Evolutionary conservation across 306 rosid genomes (phyloP).

Genomic region (Spatholobus suberectus): DNA sequence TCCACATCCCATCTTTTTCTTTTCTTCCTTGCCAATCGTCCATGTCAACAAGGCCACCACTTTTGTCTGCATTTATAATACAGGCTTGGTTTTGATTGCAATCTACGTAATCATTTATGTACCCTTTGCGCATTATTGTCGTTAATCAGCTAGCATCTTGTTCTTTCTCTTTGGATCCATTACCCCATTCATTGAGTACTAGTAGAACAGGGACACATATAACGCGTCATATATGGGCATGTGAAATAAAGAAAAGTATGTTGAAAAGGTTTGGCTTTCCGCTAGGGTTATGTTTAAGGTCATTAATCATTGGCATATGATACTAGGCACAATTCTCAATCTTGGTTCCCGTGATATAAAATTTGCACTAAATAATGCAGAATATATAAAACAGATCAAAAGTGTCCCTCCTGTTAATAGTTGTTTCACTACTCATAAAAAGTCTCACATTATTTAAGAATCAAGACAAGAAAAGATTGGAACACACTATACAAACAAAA

Average conservation of each 20-base stretch:
- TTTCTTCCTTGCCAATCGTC: constrained; percentile 49
- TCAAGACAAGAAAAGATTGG: no score
- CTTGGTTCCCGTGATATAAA: background rate
- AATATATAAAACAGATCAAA: background rate
- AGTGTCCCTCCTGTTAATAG: background rate
- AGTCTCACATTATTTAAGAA: no score
- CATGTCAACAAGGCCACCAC: constrained; percentile 55
- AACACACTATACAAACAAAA: no score
- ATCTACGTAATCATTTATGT: constrained; percentile 40
- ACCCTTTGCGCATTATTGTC: constrained; percentile 30
- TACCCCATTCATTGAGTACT: constrained; percentile 8
- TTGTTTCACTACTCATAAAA: no score
- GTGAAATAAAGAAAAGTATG: background rate
- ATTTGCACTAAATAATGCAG: background rate
- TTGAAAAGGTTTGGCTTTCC: background rate
- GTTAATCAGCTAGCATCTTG: constrained; percentile 31
- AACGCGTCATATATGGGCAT: background rate
- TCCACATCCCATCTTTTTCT: constrained; percentile 38
- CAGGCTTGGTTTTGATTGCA: constrained; percentile 41
- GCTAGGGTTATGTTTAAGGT: background rate
- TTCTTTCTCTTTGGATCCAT: constrained; percentile 34
- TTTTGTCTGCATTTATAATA: constrained; percentile 53
- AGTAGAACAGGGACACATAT: constrained; percentile 12
- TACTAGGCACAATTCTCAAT: constrained; percentile 25
- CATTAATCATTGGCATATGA: constrained; percentile 29